Evolutionary conservation across 169 alveolate species (phyloP), one percentile per base, ranked within the genome.

Genomic region (Toxoplasma gondii): DNA sequence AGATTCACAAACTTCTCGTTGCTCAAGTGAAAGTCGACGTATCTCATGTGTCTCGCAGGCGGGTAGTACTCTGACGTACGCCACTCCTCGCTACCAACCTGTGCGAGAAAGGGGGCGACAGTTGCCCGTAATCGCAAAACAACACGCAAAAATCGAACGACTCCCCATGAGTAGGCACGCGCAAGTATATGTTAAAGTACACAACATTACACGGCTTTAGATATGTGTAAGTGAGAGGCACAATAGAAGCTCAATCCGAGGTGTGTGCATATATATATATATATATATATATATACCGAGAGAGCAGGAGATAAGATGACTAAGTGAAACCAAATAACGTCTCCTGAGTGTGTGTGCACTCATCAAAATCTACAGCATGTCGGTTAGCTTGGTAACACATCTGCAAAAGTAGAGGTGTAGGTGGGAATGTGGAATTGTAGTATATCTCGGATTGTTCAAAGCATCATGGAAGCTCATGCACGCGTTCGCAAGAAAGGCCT

Each of bases 11-110:
- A 82, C 41, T 82, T 82, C 38, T 78, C 43, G 43, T 93, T 93
- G 49, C 91, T 93, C 22, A 94, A 45, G 34, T 92, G 90, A 69
- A 95, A 82, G 45, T 95, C 92, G n/a, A 95, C 38, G 83, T 88
- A 91, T 34, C 74, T 38, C 78, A 95, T 95, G 29, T 80, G 92
- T 29, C 78, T 38, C 24, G 29, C 88, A 4, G 97, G 97, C 22
- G 97, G 97, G 67, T 86, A 95, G 38, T 83, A 80, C 38, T 94
- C 94, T 0, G 97, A 78, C 31, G 95, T 90, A 41, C 94, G 92
- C 97, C 97, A 95, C 81, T 94, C 95, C 86, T 92, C 96, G 36
- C 84, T 94, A 5, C 97, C 97, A 9, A 80, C 82, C 93, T 90
- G 93, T 7, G 43, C 64, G 64, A 17, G 44, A 22, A 39, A 41